phyloP scores from a whole-genome alignment of 345 rosid genomes.

The Zanthoxylum bungeanum region DNA sequence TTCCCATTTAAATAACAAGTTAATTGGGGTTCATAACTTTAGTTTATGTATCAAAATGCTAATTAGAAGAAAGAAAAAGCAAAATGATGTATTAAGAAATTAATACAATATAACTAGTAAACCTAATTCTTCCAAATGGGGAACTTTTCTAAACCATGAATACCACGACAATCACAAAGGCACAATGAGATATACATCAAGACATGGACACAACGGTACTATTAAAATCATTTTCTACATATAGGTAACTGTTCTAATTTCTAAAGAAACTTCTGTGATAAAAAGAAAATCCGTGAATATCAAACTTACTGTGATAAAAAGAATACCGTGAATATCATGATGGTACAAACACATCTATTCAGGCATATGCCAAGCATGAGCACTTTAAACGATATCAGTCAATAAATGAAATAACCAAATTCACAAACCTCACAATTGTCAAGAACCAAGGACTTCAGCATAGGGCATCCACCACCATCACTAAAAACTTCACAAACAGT shows the following conservation, averaged over 20 bases:
- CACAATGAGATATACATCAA: neutral
- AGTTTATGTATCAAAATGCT: neutral
- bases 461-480: conserved; percentile 93
- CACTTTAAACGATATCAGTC: neutral
- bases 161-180: conserved; percentile 2
- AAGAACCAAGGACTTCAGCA: conserved; percentile 81
- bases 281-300: neutral
- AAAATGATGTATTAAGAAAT: neutral
- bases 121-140: neutral
- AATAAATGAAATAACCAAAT: neutral
- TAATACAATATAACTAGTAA: neutral
- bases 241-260: neutral
- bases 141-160: neutral
- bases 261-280: neutral
- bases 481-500: conserved; percentile 79
- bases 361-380: neutral
- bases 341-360: neutral
- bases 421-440: conserved; percentile 89
- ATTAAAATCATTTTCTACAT: neutral
- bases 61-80: neutral
- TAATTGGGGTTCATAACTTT: neutral
- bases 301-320: neutral
- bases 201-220: neutral
- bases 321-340: neutral
- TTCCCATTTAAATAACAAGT: neutral